Percentiles rank a stretch among this genome's conserved stretches.
Evolutionary conservation across 257 asterid genomes (phyloP).

Genomic region (Gynochthodes officinalis): DNA sequence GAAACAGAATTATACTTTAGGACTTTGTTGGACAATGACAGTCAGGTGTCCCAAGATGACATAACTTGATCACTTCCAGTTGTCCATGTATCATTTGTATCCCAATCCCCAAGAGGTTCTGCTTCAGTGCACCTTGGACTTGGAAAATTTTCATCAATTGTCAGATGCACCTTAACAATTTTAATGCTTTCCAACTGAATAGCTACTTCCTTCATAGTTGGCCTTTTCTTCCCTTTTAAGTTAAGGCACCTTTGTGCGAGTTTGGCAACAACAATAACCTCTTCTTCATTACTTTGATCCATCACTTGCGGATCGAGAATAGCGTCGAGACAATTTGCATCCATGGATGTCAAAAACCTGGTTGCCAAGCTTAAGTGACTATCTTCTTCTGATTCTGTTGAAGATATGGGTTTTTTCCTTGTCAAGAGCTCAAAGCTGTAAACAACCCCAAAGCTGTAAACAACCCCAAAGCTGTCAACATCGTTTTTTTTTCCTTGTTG

Average conservation of each 20-base stretch:
- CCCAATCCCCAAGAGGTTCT: background rate
- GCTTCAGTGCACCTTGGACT: background rate
- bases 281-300: slow-evolving; percentile 9
- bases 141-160: background rate
- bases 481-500: too few relatives aligned
- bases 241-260: slow-evolving; percentile 5
- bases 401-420: slow-evolving; percentile 12
- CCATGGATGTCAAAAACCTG: background rate
- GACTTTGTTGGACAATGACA: background rate
- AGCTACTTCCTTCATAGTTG: slow-evolving; percentile 17
- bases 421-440: slow-evolving; percentile 19
- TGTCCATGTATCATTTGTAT: background rate
- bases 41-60: background rate
- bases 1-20: too few relatives aligned
- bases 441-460: too few relatives aligned
- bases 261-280: background rate
- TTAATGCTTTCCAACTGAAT: slow-evolving; percentile 7
- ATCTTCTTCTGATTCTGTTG: background rate
- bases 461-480: too few relatives aligned
- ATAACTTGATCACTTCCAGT: slow-evolving; percentile 1
- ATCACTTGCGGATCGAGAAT: slow-evolving; percentile 7
- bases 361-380: slow-evolving; percentile 10
- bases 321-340: background rate
- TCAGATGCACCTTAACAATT: background rate
- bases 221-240: slow-evolving; percentile 11